Conservation (phyloP, 2,329 filamentous ascomycete genomes). For the Fusarium longipes region DNA sequence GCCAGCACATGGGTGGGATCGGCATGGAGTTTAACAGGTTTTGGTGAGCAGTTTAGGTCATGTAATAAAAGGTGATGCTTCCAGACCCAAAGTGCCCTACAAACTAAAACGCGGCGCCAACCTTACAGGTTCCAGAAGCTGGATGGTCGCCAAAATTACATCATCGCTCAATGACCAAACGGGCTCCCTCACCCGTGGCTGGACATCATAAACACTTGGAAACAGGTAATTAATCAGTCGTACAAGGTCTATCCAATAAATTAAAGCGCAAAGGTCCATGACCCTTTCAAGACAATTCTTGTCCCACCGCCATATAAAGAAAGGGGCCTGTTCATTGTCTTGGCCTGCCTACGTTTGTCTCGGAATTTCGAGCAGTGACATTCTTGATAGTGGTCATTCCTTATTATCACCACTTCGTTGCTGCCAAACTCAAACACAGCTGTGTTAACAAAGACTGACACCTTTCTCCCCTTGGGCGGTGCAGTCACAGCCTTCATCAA, state of each 20-base stretch:
- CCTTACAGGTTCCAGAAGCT: slow-evolving; percentile 30
- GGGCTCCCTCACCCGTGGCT: slow-evolving; percentile 37
- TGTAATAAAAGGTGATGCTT: slow-evolving; percentile 12
- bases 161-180: slow-evolving; percentile 35
- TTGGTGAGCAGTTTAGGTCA: slow-evolving; percentile 9
- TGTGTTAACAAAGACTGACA: slow-evolving; percentile 4
- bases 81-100: slow-evolving; percentile 2
- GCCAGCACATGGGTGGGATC: slow-evolving; percentile 32
- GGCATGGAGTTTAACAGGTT: slow-evolving; percentile 25
- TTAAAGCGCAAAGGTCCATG: slow-evolving; percentile 2
- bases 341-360: slow-evolving; percentile 30
- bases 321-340: slow-evolving; percentile 7
- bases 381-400: slow-evolving; percentile 10
- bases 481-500: not conserved
- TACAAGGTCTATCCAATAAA: not conserved
- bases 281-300: slow-evolving; percentile 4
- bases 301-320: slow-evolving; percentile 11
- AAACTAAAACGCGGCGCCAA: not conserved
- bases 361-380: slow-evolving; percentile 17
- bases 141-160: slow-evolving; percentile 40
- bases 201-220: slow-evolving; percentile 29
- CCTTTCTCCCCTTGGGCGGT: not conserved
- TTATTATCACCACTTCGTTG: not conserved
- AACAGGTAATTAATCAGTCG: slow-evolving; percentile 38
- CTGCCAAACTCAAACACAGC: slow-evolving; percentile 1